These are phyloP conservation scores for Zygosaccharomyces pseudobailii DNA, from an alignment of 1,139 yeast genomes.

Conservation along the genomic window DNA sequence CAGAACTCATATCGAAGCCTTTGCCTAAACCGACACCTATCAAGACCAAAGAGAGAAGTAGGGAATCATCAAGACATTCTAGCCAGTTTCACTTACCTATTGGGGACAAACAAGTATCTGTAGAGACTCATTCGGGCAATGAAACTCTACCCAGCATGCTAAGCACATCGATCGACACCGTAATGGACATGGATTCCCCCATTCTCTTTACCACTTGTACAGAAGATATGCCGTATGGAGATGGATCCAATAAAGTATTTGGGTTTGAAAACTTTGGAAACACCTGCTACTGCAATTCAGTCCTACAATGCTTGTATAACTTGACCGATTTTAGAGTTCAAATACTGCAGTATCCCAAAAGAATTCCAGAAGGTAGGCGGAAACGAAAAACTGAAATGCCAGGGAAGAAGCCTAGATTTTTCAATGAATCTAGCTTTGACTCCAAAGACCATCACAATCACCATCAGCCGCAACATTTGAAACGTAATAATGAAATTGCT, in stretches of 20 bases:
- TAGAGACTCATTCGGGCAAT: conserved; percentile 6
- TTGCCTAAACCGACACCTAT: conserved; percentile 8
- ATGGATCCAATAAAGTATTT: conserved; percentile 68
- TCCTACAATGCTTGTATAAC: conserved; percentile 80
- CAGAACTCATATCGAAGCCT: conserved; percentile 1
- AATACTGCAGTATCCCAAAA: conserved; percentile 45
- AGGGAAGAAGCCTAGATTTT: conserved; percentile 45
- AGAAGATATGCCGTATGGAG: conserved; percentile 44
- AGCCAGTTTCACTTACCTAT: conserved; percentile 3
- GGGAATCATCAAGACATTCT: conserved; percentile 3
- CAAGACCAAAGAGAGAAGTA: conserved; percentile 3
- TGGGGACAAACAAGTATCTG: background rate
- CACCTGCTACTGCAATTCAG: conserved; percentile 92
- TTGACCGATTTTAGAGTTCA: conserved; percentile 62
- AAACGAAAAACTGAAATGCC: conserved; percentile 38
- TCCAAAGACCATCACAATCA: conserved; percentile 9
- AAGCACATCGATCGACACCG: conserved; percentile 10
- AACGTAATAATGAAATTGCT: background rate
- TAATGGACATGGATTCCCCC: conserved; percentile 8
- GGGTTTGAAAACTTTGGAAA: conserved; percentile 96
- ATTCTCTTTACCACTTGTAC: conserved; percentile 10
- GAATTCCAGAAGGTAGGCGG: conserved; percentile 29
- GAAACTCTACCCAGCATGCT: conserved; percentile 10
- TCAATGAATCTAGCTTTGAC: conserved; percentile 36
- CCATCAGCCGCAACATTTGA: conserved; percentile 3